Evolutionary conservation across 225 moss, liverwort and hornwort species (phyloP).

Genomic region (Pleurozium schreberi): DNA sequence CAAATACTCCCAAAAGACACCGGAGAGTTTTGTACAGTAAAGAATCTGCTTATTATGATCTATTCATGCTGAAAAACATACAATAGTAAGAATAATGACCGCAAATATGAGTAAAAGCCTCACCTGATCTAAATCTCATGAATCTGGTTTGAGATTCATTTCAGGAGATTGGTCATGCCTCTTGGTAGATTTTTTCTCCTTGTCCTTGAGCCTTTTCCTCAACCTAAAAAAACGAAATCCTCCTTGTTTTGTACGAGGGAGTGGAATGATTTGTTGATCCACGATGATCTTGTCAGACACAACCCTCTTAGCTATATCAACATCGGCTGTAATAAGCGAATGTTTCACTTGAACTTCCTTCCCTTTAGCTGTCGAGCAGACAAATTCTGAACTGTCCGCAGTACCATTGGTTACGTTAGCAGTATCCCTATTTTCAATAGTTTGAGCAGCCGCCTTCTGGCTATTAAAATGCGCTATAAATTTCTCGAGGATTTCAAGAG

Average conservation of each 20-base stretch:
- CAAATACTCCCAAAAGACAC: background rate
- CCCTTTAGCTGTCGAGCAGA: background rate
- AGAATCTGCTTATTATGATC: background rate
- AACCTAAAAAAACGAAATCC: constrained; percentile 21
- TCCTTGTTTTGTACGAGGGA: background rate
- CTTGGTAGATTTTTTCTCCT: constrained; percentile 10
- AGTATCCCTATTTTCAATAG: background rate
- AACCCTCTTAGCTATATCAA: background rate
- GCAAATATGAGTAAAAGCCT: background rate
- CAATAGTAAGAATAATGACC: background rate
- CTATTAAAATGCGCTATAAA: constrained; percentile 23
- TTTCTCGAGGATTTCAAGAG: constrained; percentile 31
- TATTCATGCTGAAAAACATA: background rate
- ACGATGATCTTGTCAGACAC: background rate
- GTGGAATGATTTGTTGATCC: background rate
- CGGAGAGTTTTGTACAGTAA: background rate
- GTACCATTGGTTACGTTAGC: background rate
- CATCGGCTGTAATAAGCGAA: background rate
- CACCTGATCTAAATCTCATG: constrained; percentile 9
- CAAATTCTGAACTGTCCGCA: background rate
- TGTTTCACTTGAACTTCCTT: background rate
- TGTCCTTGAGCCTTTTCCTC: constrained; percentile 10
- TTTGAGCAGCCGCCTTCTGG: constrained; percentile 2
- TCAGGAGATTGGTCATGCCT: background rate
- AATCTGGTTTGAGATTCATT: background rate